Evolutionary conservation across 164 flowering plant species (phyloP).

Genomic region (Vitis amurensis): DNA sequence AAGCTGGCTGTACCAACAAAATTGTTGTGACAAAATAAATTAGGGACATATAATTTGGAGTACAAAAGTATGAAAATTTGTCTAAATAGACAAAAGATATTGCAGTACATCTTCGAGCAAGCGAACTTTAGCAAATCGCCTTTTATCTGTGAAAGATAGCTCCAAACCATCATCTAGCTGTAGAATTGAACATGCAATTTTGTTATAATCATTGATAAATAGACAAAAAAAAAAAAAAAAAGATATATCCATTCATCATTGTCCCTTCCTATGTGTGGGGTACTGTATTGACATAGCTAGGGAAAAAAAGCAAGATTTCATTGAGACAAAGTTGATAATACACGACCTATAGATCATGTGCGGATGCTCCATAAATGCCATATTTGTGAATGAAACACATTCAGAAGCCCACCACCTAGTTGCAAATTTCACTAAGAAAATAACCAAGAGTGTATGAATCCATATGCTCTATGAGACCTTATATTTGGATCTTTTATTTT

Average conservation of each 20-base stretch:
- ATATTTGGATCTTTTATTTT: too few relatives aligned
- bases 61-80: slow-evolving; percentile 1
- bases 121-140: slow-evolving; percentile 96
- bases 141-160: slow-evolving; percentile 95
- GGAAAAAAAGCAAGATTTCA: too few relatives aligned
- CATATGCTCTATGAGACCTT: too few relatives aligned
- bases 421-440: too few relatives aligned
- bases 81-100: neutral
- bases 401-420: too few relatives aligned
- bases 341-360: too few relatives aligned
- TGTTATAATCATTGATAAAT: neutral
- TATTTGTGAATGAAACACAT: too few relatives aligned
- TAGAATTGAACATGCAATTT: slow-evolving; percentile 14
- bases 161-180: slow-evolving; percentile 95
- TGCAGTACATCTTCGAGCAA: slow-evolving; percentile 81
- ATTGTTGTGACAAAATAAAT: neutral
- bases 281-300: too few relatives aligned
- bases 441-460: too few relatives aligned
- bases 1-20: slow-evolving; percentile 62
- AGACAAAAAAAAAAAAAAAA: neutral
- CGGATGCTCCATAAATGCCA: too few relatives aligned
- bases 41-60: neutral
- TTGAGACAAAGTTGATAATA: too few relatives aligned
- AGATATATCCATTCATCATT: neutral
- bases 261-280: too few relatives aligned